phyloP scores from a whole-genome alignment of 129 eudicot genomes.

The Tanacetum coccineum region DNA sequence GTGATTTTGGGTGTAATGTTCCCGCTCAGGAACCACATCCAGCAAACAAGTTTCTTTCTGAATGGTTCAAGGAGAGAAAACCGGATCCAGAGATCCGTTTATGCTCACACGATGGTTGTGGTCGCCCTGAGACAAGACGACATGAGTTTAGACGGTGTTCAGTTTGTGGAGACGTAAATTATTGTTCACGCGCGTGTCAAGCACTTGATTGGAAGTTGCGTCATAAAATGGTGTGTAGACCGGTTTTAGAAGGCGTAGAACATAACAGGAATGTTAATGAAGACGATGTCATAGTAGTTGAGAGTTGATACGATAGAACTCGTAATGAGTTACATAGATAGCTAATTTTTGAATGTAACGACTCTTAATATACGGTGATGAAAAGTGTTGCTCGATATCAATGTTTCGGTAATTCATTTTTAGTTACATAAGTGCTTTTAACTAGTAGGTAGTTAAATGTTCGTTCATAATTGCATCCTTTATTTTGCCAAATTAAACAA shows the following conservation, averaged over 20 bases:
- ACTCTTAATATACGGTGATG: neutral
- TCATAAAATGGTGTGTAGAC: conserved; percentile 53
- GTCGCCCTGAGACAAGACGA: conserved; percentile 65
- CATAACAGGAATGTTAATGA: conserved; percentile 5
- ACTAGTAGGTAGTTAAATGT: too few species aligned
- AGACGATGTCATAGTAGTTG: conserved; percentile 19
- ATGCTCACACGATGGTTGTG: conserved; percentile 59
- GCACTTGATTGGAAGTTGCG: conserved; percentile 76
- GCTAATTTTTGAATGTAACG: conserved; percentile 25
- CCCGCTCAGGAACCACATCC: conserved; percentile 64
- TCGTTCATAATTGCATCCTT: too few species aligned
- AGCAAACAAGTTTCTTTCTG: conserved; percentile 57
- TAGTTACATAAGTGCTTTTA: too few species aligned
- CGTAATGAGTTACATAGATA: neutral
- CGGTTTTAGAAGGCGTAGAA: conserved; percentile 26
- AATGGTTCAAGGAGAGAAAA: conserved; percentile 49
- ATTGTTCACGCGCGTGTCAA: conserved; percentile 84
- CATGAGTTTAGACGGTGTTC: conserved; percentile 81
- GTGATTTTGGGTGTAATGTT: conserved; percentile 78
- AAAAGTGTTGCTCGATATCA: neutral
- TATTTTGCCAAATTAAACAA: too few species aligned
- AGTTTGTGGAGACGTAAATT: conserved; percentile 69
- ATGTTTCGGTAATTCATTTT: too few species aligned
- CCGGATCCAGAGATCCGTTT: conserved; percentile 46
- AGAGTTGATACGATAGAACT: conserved; percentile 12